Base-by-base conservation (phyloP, 1,284 basidiomycete genomes). In the Rhizoctonia solani region DNA sequence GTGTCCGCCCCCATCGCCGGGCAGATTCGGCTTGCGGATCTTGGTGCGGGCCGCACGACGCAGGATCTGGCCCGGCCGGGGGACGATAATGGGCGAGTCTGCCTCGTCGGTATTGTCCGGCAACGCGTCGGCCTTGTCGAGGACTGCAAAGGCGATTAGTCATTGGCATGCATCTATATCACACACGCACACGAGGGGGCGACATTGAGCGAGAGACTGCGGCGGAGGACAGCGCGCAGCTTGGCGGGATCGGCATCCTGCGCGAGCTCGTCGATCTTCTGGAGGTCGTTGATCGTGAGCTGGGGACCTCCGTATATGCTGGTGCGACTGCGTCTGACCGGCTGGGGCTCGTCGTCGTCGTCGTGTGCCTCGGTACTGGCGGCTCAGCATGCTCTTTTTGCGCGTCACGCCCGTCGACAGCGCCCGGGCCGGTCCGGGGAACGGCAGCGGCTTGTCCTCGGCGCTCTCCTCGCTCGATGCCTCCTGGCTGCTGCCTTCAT, bases 1-100 rank as follows among this genome's bases (percentile, higher is more conserved):
- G 81, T 92, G 90, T 1, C 89, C 88, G 49, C 86, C 88, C 3
- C 86, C 88, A 75, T 90, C 92, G 21, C 88, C 90, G 9, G 84
- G 81, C 23, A 89, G 76, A 13, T 86, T 85, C n/a, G 88, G 82
- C 79, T 98, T 99, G 66, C 96, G 87, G 74, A 98, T 97, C 81
- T 95, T 95, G 2, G 96, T 99, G 21, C 95, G 87, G 6, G 93
- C 94, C 11, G 93, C 87, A 50, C 96, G 88, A 30, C 94, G 91
- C 13, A 99, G 82, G 73, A 95, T 94, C 76, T 90, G 89, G 13
- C 92, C 92, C 1, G 92, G 93, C 52, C 88, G 70, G 34, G 92
- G 92, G 4, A 95, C 86, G 68, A 97, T 90, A 73, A 97, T 90
- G 27, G 95, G 95, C 25, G 85, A 83, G 77, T 98, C 94, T 1